A percentile compares a stretch with the other conserved stretches of the same genome.
Conservation (phyloP, 2,329 filamentous ascomycete genomes). For the Didymella sp. region DNA sequence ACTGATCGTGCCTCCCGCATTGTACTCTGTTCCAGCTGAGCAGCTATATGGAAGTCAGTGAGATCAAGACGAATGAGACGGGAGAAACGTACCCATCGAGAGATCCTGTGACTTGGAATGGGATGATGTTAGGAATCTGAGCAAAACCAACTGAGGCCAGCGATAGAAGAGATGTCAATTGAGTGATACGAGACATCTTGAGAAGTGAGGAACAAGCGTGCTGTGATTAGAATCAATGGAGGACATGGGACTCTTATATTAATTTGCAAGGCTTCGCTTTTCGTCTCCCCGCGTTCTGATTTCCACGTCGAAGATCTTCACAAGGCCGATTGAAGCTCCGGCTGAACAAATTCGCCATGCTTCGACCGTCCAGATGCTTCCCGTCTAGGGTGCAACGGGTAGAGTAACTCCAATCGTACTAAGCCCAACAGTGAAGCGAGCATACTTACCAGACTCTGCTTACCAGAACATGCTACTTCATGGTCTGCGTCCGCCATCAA, state of each 20-base stretch:
- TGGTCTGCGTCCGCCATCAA: slow-evolving; percentile 27
- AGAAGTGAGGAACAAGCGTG: background rate
- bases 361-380: slow-evolving; percentile 12
- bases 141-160: slow-evolving; percentile 30
- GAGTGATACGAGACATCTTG: slow-evolving; percentile 30
- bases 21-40: slow-evolving; percentile 41
- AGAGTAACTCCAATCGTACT: slow-evolving; percentile 5
- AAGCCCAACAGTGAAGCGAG: slow-evolving; percentile 2
- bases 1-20: slow-evolving; percentile 55
- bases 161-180: slow-evolving; percentile 26
- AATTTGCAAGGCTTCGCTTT: background rate
- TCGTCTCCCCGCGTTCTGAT: slow-evolving; percentile 7
- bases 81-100: slow-evolving; percentile 34
- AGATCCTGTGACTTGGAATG: slow-evolving; percentile 38
- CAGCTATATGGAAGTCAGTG: slow-evolving; percentile 26
- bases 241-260: slow-evolving; percentile 18
- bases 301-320: background rate
- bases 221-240: background rate
- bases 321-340: slow-evolving; percentile 1
- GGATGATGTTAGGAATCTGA: slow-evolving; percentile 33
- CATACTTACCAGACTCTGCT: slow-evolving; percentile 9
- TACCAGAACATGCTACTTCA: background rate
- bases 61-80: background rate
- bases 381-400: background rate
- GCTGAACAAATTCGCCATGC: slow-evolving; percentile 8